phyloP scores from a whole-genome alignment of 805 yeast genomes.

The Yamadazyma tumulicola region DNA sequence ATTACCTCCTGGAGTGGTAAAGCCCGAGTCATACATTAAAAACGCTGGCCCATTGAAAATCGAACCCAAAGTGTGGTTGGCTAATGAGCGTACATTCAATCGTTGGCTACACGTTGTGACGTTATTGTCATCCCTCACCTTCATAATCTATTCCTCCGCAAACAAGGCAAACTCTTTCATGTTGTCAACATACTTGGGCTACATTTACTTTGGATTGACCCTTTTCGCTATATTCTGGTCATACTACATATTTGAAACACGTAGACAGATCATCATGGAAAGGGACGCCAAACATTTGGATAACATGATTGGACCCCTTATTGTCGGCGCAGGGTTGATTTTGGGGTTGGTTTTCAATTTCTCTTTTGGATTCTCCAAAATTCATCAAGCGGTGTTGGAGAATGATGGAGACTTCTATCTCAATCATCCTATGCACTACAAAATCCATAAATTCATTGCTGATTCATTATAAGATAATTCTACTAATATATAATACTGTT shows the following conservation, averaged over 20 bases:
- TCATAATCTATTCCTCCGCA: slow-evolving; percentile 76
- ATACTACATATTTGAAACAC: slow-evolving; percentile 65
- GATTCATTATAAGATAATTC: slow-evolving; percentile 2
- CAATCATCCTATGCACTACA: slow-evolving; percentile 30
- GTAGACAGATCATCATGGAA: slow-evolving; percentile 70
- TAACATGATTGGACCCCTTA: slow-evolving; percentile 83
- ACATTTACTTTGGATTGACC: slow-evolving; percentile 75
- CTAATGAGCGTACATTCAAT: slow-evolving; percentile 95
- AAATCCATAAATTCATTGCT: slow-evolving; percentile 32
- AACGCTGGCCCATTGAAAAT: slow-evolving; percentile 91
- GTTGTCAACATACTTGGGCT: slow-evolving; percentile 69
- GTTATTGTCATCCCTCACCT: slow-evolving; percentile 78
- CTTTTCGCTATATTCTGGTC: slow-evolving; percentile 89
- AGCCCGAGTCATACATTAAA: slow-evolving; percentile 75
- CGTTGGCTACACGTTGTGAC: slow-evolving; percentile 92
- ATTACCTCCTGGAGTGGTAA: slow-evolving; percentile 84
- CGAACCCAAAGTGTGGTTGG: slow-evolving; percentile 98
- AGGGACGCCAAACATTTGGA: slow-evolving; percentile 88
- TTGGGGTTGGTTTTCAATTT: slow-evolving; percentile 70
- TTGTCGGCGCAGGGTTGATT: slow-evolving; percentile 68
- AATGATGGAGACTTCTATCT: slow-evolving; percentile 26
- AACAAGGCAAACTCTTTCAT: slow-evolving; percentile 58
- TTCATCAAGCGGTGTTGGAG: slow-evolving; percentile 15
- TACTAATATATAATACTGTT: too few species aligned
- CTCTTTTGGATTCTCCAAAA: slow-evolving; percentile 49